Base-by-base conservation (phyloP, 2,329 filamentous ascomycete genomes). In the Calonectria hawksworthii region DNA sequence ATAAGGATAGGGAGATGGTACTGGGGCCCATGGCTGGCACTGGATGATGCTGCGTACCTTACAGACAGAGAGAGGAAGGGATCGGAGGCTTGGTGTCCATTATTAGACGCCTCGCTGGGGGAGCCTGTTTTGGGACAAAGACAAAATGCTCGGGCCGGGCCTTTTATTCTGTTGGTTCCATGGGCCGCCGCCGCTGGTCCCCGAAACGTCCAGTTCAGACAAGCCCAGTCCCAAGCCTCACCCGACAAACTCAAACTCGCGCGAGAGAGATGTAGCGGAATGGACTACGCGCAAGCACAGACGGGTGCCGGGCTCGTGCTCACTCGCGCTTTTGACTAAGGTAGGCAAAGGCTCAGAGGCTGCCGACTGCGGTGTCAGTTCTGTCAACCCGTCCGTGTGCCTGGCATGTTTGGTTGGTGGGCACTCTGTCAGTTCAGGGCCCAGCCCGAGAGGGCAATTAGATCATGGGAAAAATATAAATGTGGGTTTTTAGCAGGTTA, bases 91-190 rank as follows among this genome's bases (percentile, higher is more conserved):
- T 63, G 70, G 70, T 50, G 64, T 66, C 41, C 36, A 63, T 63
- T 69, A 50, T 61, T 63, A 61, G 41, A 54, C 30, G 34, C 54
- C 56, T 61, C 65, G 28, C 63, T 68, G 70, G 51, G 52, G 64
- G 36, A 56, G 26, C 36, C 54, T 67, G 67, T 72, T 79, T 75
- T 54, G 56, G 70, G 52, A 63, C 72, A 61, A 59, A 78, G 69
- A 74, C 67, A 73, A 73, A 76, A 51, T 73, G 69, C 75, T 80
- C 79, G 79, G 79, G 75, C 79, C 79, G 79, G 75, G 75, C 79
- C 79, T 79, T 77, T 64, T 73, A 54, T 76, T 65, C 78, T 75
- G 68, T 64, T 61, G 69, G 73, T 69, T 73, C 72, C 63, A 75
- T 77, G 54, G 70, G 65, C 64, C 72, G 28, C 65, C 52, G 65